Evolutionary conservation across 2,329 filamentous ascomycete genomes (phyloP).

Genomic region (Beauveria sp.): DNA sequence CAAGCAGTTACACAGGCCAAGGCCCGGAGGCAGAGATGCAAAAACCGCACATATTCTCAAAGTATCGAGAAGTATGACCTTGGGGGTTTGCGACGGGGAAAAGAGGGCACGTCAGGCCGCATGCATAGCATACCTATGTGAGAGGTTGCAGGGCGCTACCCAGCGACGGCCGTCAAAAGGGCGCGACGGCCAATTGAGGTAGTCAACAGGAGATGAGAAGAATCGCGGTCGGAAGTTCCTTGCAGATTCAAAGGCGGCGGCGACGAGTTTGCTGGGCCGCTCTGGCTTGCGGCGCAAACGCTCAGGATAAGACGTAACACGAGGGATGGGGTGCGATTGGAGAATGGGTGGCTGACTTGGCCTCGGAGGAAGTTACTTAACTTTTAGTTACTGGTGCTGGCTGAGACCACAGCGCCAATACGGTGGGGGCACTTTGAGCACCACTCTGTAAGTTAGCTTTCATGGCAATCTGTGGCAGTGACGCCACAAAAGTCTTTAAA

Average conservation of each 20-base stretch:
- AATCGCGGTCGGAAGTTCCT: not conserved
- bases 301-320: conserved; percentile 1
- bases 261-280: not conserved
- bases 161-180: not conserved
- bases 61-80: not conserved
- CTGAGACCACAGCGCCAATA: not conserved
- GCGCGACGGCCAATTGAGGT: not conserved
- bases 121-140: conserved; percentile 3
- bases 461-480: not conserved
- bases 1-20: not conserved
- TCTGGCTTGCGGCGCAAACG: conserved; percentile 1
- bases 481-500: not conserved
- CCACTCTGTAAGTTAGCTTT: not conserved
- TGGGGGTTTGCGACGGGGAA: not conserved
- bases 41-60: no score
- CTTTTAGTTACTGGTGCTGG: not conserved
- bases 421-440: not conserved
- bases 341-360: not conserved
- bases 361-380: not conserved
- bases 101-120: not conserved
- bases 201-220: not conserved
- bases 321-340: conserved; percentile 6
- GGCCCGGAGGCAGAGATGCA: not conserved
- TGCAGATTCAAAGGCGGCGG: not conserved
- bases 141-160: not conserved